Evolutionary conservation across 2,329 filamentous ascomycete species (phyloP), one percentile per base, ranked within the genome.

Genomic region (Tolypocladium amazonense): DNA sequence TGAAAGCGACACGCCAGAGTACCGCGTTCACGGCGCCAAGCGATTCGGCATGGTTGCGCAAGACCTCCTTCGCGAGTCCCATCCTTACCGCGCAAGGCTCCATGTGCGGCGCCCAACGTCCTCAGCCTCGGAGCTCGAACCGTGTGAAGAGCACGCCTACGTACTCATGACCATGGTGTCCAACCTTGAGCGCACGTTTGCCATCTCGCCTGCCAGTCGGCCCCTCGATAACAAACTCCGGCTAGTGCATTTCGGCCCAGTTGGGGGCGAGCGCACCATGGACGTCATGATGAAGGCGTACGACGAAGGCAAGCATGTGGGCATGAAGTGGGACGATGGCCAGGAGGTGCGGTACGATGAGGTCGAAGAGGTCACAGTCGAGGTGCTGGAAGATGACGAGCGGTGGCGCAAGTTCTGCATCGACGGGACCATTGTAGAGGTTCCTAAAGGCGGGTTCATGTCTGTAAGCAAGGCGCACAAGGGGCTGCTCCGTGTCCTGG

Each of bases 331-430:
- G 78, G 66, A 70, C 57, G 77, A 80, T 27, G 79, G 87, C 14
- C 80, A 88, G 41, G 77, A 76, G 2, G 87, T 97, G 0, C 80
- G 79, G 0, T 97, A 97, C 70, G 83, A 88, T 23, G 81, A 84
- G 58, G 80, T 94, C 8, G 82, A 88, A 2, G 82, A 82, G 57
- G 65, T 96, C 23, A 79, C 75, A 60, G 84, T 97, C 55, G 79
- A 82, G 20, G 85, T 90, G 41, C 63, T 76, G 1, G 89, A 94
- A 67, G 77, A 82, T 20, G 85, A 90, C n/a, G 77, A 77, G 54
- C 78, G 85, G 58, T 97, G 92, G 92, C 80, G 93, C 62, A 85
- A 92, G 68, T 82, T 96, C 18, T 97, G 93, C 71, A 79, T 97
- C n/a, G 93, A 97, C 72, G 93, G 93, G 3, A 91, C 88, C 58